Evolutionary conservation across 352 stramenopile species (phyloP), one percentile per base, ranked within the genome.

Genomic region (Globisporangium mamillatum): DNA sequence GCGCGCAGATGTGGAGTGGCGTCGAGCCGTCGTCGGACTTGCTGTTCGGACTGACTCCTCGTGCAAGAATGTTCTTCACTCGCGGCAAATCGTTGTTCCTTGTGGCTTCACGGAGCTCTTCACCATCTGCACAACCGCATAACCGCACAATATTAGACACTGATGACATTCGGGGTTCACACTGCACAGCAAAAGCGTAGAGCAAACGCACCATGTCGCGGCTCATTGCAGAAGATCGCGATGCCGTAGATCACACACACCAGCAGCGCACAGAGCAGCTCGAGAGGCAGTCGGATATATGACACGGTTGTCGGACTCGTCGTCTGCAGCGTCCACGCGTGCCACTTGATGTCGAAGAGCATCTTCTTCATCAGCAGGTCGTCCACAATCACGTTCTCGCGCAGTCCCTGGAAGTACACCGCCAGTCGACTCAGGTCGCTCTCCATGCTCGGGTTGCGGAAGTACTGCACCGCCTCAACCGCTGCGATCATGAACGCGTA

Each of bases 1-100:
- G 86, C 0, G 70, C 84, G 63, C 86, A 93, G 52, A 95, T 84
- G 54, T 95, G 86, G n/a, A 95, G 67, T 7, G 88, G 78, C 6
- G 86, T 92, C 9, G 79, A 78, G 34, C 87, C 84, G 68, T 93
- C 87, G 9, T 75, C 81, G 22, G 78, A 87, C 38, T 67, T 74
- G 1, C 72, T 75, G 55, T 91, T 78, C 1, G 81, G 72, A 48
- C 82, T 68, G 29, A 90, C 88, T 1, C 86, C 84, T 36, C 86
- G 77, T 22, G 75, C 75, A n/a, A 95, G 75, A 9, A 90, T 74
- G 50, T 76, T 56, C 46, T 88, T 83, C 24, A 92, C 75, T 34
- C 75, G 81, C 48, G 71, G 59, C 62, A 90, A 75, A 55, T 95
- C 84, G 70, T 92, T 89, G 74, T 92, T 93, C 5, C 85, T 74